Evolutionary conservation across 2,329 filamentous ascomycete genomes (phyloP).

Genomic region (Alternaria metachromatica): DNA sequence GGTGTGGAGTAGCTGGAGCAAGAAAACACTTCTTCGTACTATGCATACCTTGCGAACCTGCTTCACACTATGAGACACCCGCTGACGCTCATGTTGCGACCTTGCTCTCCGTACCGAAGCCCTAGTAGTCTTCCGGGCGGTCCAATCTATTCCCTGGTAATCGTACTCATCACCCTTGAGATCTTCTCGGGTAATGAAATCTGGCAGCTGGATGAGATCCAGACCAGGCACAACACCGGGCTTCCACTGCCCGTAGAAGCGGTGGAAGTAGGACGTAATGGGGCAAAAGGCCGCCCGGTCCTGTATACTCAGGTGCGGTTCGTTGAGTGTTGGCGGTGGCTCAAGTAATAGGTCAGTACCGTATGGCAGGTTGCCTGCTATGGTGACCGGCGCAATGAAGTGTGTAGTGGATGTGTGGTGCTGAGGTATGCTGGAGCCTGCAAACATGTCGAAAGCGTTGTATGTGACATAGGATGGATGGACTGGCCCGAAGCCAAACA

Average conservation of each 20-base stretch:
- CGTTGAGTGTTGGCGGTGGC: slow-evolving; percentile 29
- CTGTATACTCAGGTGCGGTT: slow-evolving; percentile 38
- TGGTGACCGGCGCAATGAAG: slow-evolving; percentile 14
- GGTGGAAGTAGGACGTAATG: slow-evolving; percentile 39
- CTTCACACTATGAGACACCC: slow-evolving; percentile 23
- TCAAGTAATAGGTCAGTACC: slow-evolving; percentile 30
- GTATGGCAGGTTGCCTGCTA: slow-evolving; percentile 17
- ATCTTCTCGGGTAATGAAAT: slow-evolving; percentile 38
- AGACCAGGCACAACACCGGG: slow-evolving; percentile 22
- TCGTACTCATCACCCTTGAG: slow-evolving; percentile 45
- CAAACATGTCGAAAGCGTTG: slow-evolving; percentile 10
- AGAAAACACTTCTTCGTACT: neutral
- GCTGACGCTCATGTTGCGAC: slow-evolving; percentile 28
- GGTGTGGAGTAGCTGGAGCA: neutral
- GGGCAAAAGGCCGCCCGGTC: slow-evolving; percentile 37
- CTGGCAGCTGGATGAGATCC: slow-evolving; percentile 33
- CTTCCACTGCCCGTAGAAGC: slow-evolving; percentile 20
- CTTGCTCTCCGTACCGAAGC: slow-evolving; percentile 33
- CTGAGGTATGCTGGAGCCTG: slow-evolving; percentile 10
- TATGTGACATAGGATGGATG: slow-evolving; percentile 16
- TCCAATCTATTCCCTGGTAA: slow-evolving; percentile 50
- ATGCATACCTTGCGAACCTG: slow-evolving; percentile 28
- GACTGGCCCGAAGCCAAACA: slow-evolving; percentile 26
- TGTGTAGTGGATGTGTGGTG: slow-evolving; percentile 21
- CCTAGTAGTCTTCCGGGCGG: slow-evolving; percentile 36